Evolutionary conservation across 75 land plant species (phyloP).

Genomic region (Picea sitchensis): DNA sequence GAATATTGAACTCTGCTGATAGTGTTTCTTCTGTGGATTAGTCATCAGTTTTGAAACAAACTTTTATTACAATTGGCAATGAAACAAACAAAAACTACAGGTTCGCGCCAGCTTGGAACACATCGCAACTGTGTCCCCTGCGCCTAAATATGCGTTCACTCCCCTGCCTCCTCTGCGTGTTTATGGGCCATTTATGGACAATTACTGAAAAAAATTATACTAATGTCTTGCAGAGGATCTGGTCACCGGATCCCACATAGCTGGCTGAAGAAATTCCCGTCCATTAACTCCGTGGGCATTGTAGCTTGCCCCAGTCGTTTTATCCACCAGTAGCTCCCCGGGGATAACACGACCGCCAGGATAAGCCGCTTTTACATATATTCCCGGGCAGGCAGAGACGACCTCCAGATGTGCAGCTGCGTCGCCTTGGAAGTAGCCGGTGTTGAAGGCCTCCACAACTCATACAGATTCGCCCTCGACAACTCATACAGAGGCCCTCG

Average conservation of each 20-base stretch:
- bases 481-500: too few species aligned
- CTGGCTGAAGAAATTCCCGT: slow-evolving; percentile 31
- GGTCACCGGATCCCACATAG: slow-evolving; percentile 24
- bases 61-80: too few species aligned
- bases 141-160: too few species aligned
- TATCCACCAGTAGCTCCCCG: slow-evolving; percentile 23
- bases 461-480: too few species aligned
- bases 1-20: too few species aligned
- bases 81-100: too few species aligned
- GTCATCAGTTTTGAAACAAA: too few species aligned
- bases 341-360: slow-evolving; percentile 35
- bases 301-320: slow-evolving; percentile 32
- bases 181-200: too few species aligned
- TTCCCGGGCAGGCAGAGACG: slow-evolving; percentile 34
- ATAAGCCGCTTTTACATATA: slow-evolving; percentile 28
- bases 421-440: slow-evolving; percentile 29
- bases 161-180: too few species aligned
- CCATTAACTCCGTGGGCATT: slow-evolving; percentile 35
- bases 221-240: slow-evolving; percentile 9
- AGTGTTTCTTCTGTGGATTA: too few species aligned
- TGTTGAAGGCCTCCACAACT: neutral
- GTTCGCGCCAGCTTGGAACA: too few species aligned
- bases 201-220: neutral
- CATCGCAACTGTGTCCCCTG: too few species aligned
- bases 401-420: slow-evolving; percentile 33